Conservation (phyloP, 2,329 filamentous ascomycete species). For the Monilinia fructigena region DNA sequence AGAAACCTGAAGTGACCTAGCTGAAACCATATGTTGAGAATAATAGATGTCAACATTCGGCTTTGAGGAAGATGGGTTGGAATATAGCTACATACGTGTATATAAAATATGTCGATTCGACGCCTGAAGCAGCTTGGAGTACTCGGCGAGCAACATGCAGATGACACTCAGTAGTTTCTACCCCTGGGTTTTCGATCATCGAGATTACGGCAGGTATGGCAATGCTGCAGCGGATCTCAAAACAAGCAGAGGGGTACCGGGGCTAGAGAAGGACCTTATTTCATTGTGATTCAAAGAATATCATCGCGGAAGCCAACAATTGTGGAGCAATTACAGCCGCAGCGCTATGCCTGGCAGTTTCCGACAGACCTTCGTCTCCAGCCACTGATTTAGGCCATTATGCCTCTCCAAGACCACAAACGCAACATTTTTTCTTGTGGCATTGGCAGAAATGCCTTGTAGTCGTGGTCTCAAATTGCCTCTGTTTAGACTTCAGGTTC, state of each 20-base stretch:
- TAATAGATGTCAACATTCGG: not conserved
- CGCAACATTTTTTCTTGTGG: not conserved
- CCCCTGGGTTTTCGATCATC: no score
- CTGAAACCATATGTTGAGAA: not conserved
- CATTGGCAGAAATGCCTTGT: not conserved
- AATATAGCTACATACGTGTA: not conserved
- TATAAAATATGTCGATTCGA: not conserved
- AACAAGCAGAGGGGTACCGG: not conserved
- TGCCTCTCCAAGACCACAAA: not conserved
- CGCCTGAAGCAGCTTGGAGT: not conserved
- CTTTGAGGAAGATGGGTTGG: not conserved
- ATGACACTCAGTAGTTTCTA: no score
- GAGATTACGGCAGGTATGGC: not conserved
- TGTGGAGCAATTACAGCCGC: not conserved
- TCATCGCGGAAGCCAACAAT: no score
- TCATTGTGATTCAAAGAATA: not conserved
- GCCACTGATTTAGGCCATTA: not conserved
- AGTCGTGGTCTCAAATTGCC: not conserved
- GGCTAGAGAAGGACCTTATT: not conserved
- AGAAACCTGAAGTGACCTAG: no score
- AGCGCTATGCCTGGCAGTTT: not conserved
- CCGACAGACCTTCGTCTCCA: no score
- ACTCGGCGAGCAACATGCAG: no score
- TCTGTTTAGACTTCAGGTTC: not conserved
- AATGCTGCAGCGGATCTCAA: not conserved